Conservation (phyloP, 768 basidiomycete genomes). For the Gelatoporia subvermispora region DNA sequence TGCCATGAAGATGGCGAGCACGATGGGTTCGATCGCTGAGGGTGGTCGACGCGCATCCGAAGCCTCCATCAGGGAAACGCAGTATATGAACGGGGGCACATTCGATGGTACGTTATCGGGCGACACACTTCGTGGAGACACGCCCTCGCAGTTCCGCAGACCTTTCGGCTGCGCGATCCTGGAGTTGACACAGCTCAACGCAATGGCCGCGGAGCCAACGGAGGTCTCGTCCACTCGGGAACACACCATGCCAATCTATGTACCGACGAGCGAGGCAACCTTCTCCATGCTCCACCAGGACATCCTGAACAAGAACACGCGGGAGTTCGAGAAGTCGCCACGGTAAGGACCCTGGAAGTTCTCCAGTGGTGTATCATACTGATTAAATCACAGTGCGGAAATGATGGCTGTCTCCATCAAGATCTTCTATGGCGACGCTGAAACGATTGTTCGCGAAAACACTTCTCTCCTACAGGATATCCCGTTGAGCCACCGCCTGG, state of each 20-base stretch:
- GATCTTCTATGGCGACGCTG: slow-evolving; percentile 78
- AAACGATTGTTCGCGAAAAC: slow-evolving; percentile 76
- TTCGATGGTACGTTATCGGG: slow-evolving; percentile 3
- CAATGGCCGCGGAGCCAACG: slow-evolving; percentile 57
- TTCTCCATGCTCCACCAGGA: slow-evolving; percentile 96
- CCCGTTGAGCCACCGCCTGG: slow-evolving; percentile 80
- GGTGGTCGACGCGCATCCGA: slow-evolving; percentile 52
- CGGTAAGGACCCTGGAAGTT: slow-evolving; percentile 43
- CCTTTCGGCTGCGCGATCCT: slow-evolving; percentile 97
- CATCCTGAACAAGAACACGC: slow-evolving; percentile 73
- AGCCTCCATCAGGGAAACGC: slow-evolving; percentile 33
- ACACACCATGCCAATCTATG: slow-evolving; percentile 83
- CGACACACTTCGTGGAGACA: slow-evolving; percentile 23
- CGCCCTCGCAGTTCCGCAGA: slow-evolving; percentile 58
- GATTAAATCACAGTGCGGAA: slow-evolving; percentile 59
- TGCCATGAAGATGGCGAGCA: slow-evolving; percentile 67
- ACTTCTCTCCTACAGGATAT: slow-evolving; percentile 76
- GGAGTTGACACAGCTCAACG: slow-evolving; percentile 72
- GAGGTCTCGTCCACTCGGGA: slow-evolving; percentile 68
- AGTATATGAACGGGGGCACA: slow-evolving; percentile 1
- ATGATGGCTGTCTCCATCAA: slow-evolving; percentile 80
- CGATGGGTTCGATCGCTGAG: slow-evolving; percentile 40
- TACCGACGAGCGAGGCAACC: slow-evolving; percentile 74
- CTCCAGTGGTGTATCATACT: slow-evolving; percentile 1
- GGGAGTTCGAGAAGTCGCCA: slow-evolving; percentile 78